These are phyloP conservation scores for Pyricularia pennisetigena DNA, from an alignment of 2,329 filamentous ascomycete genomes.

Conservation along the genomic window DNA sequence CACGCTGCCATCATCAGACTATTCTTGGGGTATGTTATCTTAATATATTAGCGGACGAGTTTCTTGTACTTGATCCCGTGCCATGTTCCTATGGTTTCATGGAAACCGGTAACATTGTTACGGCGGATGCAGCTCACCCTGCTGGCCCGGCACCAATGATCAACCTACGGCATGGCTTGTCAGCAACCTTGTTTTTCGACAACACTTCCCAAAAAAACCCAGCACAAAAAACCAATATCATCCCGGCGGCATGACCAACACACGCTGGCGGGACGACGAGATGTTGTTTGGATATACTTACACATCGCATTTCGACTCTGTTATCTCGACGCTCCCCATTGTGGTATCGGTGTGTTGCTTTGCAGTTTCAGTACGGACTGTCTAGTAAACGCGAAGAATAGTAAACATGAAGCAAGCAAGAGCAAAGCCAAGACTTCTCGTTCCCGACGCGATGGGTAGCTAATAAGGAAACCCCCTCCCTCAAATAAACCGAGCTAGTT, in stretches of 20 bases:
- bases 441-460: no score
- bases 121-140: constrained; percentile 2
- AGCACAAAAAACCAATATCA: not conserved
- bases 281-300: not conserved
- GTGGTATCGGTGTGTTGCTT: not conserved
- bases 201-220: not conserved
- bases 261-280: no score
- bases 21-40: not conserved
- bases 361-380: not conserved
- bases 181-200: not conserved
- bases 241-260: not conserved
- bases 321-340: not conserved
- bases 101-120: no score
- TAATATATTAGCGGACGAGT: not conserved
- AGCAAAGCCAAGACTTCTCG: not conserved
- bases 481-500: not conserved
- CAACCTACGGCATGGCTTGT: constrained; percentile 1
- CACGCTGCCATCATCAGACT: constrained; percentile 31
- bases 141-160: constrained; percentile 19
- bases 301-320: not conserved
- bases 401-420: not conserved
- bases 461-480: not conserved
- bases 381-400: not conserved
- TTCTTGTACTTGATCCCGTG: not conserved
- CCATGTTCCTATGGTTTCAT: not conserved